phyloP scores from a whole-genome alignment of 2,329 filamentous ascomycete species.

The Cryphonectria nitschkei region DNA sequence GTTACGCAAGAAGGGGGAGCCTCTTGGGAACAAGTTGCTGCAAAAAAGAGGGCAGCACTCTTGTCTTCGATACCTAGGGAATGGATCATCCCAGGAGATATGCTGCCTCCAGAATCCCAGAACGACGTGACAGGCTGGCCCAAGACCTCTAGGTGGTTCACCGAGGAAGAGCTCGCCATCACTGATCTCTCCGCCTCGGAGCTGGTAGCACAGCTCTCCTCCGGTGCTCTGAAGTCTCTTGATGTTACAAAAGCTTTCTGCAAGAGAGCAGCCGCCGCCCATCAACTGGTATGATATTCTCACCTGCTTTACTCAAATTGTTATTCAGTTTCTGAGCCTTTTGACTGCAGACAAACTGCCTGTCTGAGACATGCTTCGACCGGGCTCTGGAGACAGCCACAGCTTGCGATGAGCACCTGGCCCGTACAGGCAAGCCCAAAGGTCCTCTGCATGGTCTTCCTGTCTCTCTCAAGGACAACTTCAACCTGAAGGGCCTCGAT shows the following conservation, averaged over 20 bases:
- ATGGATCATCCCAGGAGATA: constrained; percentile 57
- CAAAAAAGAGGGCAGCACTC: constrained; percentile 49
- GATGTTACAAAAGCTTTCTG: constrained; percentile 43
- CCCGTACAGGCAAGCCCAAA: constrained; percentile 47
- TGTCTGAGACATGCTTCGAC: constrained; percentile 50
- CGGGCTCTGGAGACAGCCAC: constrained; percentile 53
- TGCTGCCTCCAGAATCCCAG: constrained; percentile 57
- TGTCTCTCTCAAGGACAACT: constrained; percentile 72
- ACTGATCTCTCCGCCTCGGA: constrained; percentile 40
- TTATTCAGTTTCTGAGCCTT: not conserved
- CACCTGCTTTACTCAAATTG: not conserved
- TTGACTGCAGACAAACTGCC: constrained; percentile 47
- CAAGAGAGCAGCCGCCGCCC: constrained; percentile 44
- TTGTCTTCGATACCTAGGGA: constrained; percentile 57
- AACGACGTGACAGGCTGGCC: constrained; percentile 62
- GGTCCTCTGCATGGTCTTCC: constrained; percentile 71
- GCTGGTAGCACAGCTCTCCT: constrained; percentile 41
- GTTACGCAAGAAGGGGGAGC: not conserved
- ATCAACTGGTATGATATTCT: constrained; percentile 39
- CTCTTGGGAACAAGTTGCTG: constrained; percentile 47
- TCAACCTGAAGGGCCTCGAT: constrained; percentile 64
- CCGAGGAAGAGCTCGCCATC: constrained; percentile 44
- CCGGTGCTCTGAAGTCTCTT: constrained; percentile 42
- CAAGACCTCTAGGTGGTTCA: constrained; percentile 62
- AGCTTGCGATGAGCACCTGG: constrained; percentile 53